Evolutionary conservation across 2,329 filamentous ascomycete genomes (phyloP), one percentile per base, ranked within the genome.

Genomic region (Ceratocystis albifundus): DNA sequence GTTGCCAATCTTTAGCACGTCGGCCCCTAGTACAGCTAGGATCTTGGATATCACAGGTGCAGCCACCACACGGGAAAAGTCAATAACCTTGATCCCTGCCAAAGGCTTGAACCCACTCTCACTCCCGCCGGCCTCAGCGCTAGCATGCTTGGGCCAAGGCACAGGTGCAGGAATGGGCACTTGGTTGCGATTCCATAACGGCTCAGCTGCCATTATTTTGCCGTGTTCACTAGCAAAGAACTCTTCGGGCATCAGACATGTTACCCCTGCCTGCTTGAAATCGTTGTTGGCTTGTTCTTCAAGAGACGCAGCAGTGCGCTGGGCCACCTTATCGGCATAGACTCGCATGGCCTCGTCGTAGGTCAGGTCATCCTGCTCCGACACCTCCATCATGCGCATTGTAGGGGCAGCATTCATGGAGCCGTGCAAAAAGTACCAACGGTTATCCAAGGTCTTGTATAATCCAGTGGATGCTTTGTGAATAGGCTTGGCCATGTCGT

Each of bases 41-140:
- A 85, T 85, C 36, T 87, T 82, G 2, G 84, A 84, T 70, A 90
- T 85, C 3, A 85, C 83, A n/a, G 88, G 88, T 0, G 87, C 88
- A 2, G 88, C 88, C 69, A 91, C 89, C 71, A 90, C 85, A 50
- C 88, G 84, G 72, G 87, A 88, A 36, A 91, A 76, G 72, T 92
- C 88, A 4, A 91, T 79, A 4, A 91, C 87, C 69, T 86, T 87
- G 73, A 90, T 79, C 0, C 88, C 88, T 71, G 79, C 68, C 77
- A 84, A 70, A 70, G 77, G 74, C 10, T 74, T 74, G 5, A 68
- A 44, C 53, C 15, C 28, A 32, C 53, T 3, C 10, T 30, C 53
- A n/a, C 28, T 12, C 17, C 32, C 53, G 6, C 28, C 17, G 28
- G 12, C 32, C n/a, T 17, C 30, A 4, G 25, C 53, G 32, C 5